These are phyloP conservation scores for Sporothrix brasiliensis DNA, from an alignment of 2,329 filamentous ascomycete genomes.

Conservation along the genomic window DNA sequence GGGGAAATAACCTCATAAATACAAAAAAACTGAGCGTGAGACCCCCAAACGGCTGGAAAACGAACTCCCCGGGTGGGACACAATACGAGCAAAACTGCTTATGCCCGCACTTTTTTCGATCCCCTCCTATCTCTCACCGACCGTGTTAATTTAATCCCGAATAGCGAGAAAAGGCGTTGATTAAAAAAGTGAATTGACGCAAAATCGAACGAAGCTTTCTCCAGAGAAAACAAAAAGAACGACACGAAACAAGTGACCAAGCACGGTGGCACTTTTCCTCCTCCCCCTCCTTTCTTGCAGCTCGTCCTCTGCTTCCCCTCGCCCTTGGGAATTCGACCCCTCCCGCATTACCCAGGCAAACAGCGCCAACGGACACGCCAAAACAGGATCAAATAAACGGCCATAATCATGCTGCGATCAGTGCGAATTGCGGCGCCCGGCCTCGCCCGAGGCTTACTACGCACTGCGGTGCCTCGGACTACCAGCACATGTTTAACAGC, in stretches of 20 bases:
- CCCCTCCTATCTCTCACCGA: background rate
- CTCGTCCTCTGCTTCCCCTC: constrained; percentile 8
- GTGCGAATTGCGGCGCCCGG: constrained; percentile 32
- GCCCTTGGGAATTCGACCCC: constrained; percentile 24
- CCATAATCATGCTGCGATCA: constrained; percentile 34
- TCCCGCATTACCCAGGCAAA: constrained; percentile 6
- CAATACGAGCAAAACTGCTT: background rate
- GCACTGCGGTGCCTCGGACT: constrained; percentile 28
- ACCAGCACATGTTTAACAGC: constrained; percentile 27
- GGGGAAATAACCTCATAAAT: constrained; percentile 17
- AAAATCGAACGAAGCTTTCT: background rate
- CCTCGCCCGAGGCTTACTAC: constrained; percentile 32
- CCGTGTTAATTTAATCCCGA: constrained; percentile 19
- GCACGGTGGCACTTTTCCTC: constrained; percentile 10
- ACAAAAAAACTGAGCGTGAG: background rate
- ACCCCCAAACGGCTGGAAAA: constrained; percentile 5
- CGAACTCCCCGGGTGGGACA: constrained; percentile 16
- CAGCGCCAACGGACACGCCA: constrained; percentile 15
- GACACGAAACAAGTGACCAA: constrained; percentile 9
- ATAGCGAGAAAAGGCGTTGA: constrained; percentile 17
- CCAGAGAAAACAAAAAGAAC: background rate
- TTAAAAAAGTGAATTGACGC: constrained; percentile 11
- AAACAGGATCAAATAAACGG: constrained; percentile 20
- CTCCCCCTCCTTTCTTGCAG: constrained; percentile 23
- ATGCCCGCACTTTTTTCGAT: constrained; percentile 3